Percentiles rank a stretch among this genome's conserved stretches.
Conservation (phyloP, 257 asterid species). For the Osmanthus fragrans region DNA sequence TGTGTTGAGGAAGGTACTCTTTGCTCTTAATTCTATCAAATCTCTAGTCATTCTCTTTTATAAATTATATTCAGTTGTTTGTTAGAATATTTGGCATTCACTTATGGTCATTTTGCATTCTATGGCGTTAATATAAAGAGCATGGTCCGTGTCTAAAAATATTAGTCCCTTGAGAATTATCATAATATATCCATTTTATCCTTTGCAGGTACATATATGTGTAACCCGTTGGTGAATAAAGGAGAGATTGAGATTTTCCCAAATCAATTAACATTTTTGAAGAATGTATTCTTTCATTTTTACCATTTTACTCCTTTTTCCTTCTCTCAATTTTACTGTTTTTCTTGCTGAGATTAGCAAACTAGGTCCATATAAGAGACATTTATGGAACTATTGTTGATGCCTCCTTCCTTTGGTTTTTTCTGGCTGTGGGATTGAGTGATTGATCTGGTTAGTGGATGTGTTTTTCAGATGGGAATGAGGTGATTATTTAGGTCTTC, state of each 20-base stretch:
- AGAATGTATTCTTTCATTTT: background rate
- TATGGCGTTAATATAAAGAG: background rate
- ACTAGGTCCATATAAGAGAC: background rate
- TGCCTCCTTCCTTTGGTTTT: background rate
- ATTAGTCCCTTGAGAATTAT: background rate
- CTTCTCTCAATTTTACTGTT: background rate
- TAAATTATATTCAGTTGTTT: background rate
- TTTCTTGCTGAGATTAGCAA: background rate
- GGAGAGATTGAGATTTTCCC: too few relatives aligned
- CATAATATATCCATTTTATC: background rate
- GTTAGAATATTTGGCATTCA: background rate
- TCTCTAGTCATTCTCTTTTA: background rate
- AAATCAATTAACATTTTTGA: background rate
- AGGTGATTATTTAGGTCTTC: background rate
- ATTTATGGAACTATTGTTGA: background rate
- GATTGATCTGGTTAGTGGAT: background rate
- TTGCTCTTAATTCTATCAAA: background rate
- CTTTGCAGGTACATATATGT: too few relatives aligned
- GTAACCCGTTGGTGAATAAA: too few relatives aligned
- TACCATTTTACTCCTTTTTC: background rate
- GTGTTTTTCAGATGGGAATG: background rate
- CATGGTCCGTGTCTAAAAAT: background rate
- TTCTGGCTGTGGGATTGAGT: background rate
- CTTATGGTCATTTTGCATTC: background rate
- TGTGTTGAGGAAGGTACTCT: slow-evolving; percentile 76